Percentiles rank a stretch among this genome's conserved stretches.
phyloP scores from a whole-genome alignment of 1,139 yeast genomes.

The Pichia sp. region DNA sequence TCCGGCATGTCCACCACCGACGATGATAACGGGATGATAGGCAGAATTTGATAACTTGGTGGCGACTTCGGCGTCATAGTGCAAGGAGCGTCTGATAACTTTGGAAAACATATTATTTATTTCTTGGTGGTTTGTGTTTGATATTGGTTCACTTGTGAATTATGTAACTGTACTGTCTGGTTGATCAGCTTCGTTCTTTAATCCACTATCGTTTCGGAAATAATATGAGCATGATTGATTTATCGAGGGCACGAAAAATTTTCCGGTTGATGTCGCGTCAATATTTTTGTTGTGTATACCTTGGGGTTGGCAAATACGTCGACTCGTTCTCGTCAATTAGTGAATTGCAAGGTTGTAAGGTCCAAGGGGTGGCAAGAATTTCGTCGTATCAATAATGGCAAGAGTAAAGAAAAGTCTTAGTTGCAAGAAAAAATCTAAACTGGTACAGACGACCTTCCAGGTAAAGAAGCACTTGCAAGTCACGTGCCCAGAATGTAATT shows the following conservation, averaged over 20 bases:
- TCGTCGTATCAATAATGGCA: neutral
- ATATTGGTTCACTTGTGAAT: too few relatives aligned
- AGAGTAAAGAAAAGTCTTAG: neutral
- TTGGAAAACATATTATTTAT: conserved; percentile 6
- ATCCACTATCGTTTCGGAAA: too few relatives aligned
- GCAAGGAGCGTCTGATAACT: conserved; percentile 14
- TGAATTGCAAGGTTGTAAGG: too few relatives aligned
- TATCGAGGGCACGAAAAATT: neutral
- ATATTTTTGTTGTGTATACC: neutral
- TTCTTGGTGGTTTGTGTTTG: neutral
- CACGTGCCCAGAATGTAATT: conserved; percentile 8
- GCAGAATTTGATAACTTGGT: conserved; percentile 34
- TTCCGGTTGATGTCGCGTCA: neutral
- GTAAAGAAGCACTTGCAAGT: neutral
- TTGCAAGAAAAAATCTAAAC: neutral
- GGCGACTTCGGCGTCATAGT: conserved; percentile 40
- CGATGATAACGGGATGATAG: conserved; percentile 68
- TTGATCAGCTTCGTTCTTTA: too few relatives aligned
- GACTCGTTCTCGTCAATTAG: neutral
- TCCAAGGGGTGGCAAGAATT: neutral
- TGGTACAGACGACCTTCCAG: conserved; percentile 6
- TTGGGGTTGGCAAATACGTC: neutral
- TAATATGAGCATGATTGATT: too few relatives aligned
- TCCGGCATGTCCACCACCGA: conserved; percentile 99
- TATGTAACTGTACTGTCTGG: too few relatives aligned